Evolutionary conservation across 495 filamentous ascomycete genomes (phyloP).

Genomic region (Talaromyces thailandensis): DNA sequence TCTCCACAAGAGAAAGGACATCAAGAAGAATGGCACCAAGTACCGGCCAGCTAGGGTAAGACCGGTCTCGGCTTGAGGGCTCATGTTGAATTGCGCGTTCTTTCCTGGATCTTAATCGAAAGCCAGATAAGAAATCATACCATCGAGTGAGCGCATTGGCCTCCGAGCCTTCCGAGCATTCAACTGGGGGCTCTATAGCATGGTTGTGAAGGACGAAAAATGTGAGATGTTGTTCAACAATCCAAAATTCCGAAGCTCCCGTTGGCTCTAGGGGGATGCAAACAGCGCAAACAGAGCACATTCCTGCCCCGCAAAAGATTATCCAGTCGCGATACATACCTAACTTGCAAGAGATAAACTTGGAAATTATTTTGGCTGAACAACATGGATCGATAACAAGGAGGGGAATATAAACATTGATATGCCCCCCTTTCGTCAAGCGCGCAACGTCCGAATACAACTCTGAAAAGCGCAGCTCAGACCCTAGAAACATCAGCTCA

Average conservation of each 20-base stretch:
- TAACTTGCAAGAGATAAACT: neutral
- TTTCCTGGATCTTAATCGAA: neutral
- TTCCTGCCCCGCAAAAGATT: constrained; percentile 2
- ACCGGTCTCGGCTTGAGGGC: constrained; percentile 22
- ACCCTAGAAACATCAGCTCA: neutral
- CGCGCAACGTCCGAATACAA: neutral
- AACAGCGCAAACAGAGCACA: constrained; percentile 20
- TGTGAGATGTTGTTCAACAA: constrained; percentile 1
- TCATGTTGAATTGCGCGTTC: constrained; percentile 19
- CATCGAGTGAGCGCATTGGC: neutral
- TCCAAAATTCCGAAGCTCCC: constrained; percentile 3
- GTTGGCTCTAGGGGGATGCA: constrained; percentile 15
- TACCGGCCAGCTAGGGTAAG: constrained; percentile 34
- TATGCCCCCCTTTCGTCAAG: neutral
- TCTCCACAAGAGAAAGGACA: constrained; percentile 26
- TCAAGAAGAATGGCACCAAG: constrained; percentile 30
- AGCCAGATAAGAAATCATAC: neutral
- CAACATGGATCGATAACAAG: neutral
- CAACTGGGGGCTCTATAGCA: neutral
- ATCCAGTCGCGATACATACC: neutral
- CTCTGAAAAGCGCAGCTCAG: neutral
- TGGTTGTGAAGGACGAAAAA: constrained; percentile 5
- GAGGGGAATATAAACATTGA: neutral
- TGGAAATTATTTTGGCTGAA: constrained; percentile 2
- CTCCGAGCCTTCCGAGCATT: neutral